phyloP scores from a whole-genome alignment of 1,284 basidiomycete genomes.

The Coniferiporia sulphurascens region DNA sequence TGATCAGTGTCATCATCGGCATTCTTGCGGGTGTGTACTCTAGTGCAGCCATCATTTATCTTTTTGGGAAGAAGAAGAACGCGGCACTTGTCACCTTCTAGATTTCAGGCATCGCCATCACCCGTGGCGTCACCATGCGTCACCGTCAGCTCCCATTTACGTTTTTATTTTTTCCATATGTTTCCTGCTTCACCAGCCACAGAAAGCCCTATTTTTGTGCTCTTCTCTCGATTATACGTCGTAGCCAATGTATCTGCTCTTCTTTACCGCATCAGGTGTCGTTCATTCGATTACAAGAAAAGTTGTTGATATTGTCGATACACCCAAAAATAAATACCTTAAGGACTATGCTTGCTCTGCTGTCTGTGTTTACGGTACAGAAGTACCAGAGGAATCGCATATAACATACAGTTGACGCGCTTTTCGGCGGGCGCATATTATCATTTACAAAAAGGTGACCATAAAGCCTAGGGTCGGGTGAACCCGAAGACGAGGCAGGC shows the following conservation, averaged over 20 bases:
- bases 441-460: not conserved
- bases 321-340: not conserved
- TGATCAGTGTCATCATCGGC: slow-evolving; percentile 85
- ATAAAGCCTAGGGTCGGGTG: not conserved
- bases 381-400: not conserved
- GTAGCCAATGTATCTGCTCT: too few species aligned
- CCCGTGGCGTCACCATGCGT: not conserved
- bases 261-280: too few species aligned
- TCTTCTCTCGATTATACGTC: too few species aligned
- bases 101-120: slow-evolving; percentile 14
- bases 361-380: too few species aligned
- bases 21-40: slow-evolving; percentile 81
- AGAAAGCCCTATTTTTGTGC: too few species aligned
- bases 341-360: too few species aligned
- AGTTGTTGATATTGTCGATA: too few species aligned
- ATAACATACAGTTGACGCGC: not conserved
- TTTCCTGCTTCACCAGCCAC: not conserved
- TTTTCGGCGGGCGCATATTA: not conserved
- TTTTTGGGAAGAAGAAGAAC: slow-evolving; percentile 69
- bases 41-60: slow-evolving; percentile 74
- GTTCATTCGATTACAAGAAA: too few species aligned
- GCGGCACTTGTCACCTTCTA: slow-evolving; percentile 75
- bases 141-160: not conserved
- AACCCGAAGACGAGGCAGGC: not conserved
- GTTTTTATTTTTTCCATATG: not conserved